Percentiles rank a stretch among this genome's conserved stretches.
These are phyloP conservation scores for Trichoderma sp. DNA, from an alignment of 2,329 filamentous ascomycete genomes.

Conservation along the genomic window DNA sequence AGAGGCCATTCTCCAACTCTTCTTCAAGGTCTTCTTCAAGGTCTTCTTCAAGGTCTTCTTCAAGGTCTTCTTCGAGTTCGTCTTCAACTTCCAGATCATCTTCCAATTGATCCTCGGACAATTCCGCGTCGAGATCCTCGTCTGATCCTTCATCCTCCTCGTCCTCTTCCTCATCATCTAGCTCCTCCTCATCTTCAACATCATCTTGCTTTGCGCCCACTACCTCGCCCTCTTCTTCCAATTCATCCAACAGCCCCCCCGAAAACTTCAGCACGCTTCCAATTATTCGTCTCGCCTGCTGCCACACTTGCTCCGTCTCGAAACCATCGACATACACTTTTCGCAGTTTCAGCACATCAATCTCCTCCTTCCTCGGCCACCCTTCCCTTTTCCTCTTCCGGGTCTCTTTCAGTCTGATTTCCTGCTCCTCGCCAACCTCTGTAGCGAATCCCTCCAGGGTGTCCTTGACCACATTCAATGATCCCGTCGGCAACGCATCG, in stretches of 20 bases:
- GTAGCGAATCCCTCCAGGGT: constrained; percentile 78
- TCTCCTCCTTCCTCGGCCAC: constrained; percentile 43
- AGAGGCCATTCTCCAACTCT: constrained; percentile 30
- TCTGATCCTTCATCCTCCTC: constrained; percentile 42
- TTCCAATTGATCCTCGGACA: constrained; percentile 40
- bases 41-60: constrained; percentile 39
- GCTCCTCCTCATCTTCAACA: constrained; percentile 40
- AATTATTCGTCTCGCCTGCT: constrained; percentile 86
- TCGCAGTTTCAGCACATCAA: constrained; percentile 71
- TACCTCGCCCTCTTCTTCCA: constrained; percentile 57
- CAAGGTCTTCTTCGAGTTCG: not conserved
- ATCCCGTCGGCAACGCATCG: constrained; percentile 66
- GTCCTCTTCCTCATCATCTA: constrained; percentile 43
- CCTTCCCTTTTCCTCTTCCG: constrained; percentile 76
- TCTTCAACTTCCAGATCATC: constrained; percentile 42
- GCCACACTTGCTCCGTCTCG: constrained; percentile 87
- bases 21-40: constrained; percentile 31
- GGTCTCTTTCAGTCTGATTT: constrained; percentile 67
- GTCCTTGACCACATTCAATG: constrained; percentile 76
- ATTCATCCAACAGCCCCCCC: constrained; percentile 50
- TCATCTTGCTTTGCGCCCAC: constrained; percentile 38
- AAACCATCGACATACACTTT: constrained; percentile 88
- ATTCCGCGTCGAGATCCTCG: constrained; percentile 42
- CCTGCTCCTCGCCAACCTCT: constrained; percentile 73
- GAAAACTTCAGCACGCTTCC: constrained; percentile 57